Percentiles rank a stretch among this genome's conserved stretches.
phyloP scores from a whole-genome alignment of 1,139 yeast genomes.

The Dujonia santamariae region DNA sequence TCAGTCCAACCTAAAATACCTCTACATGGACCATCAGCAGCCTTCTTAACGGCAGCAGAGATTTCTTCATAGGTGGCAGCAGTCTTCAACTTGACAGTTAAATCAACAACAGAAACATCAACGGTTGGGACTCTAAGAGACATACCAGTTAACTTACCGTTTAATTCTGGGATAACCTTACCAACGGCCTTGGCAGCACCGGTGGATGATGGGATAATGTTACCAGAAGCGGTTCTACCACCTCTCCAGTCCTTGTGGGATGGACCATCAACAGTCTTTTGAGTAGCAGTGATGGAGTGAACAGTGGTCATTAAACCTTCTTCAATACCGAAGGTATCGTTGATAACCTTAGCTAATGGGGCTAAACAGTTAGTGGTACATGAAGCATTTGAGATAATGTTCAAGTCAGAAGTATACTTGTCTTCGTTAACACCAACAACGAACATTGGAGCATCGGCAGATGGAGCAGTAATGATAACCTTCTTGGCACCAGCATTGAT shows the following conservation, averaged over 20 bases:
- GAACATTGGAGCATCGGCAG: slow-evolving; percentile 77
- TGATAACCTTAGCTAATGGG: slow-evolving; percentile 72
- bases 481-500: slow-evolving; percentile 77
- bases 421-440: slow-evolving; percentile 73
- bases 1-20: slow-evolving; percentile 75
- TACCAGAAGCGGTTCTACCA: slow-evolving; percentile 79
- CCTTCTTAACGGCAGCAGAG: slow-evolving; percentile 61
- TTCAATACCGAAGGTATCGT: slow-evolving; percentile 67
- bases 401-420: slow-evolving; percentile 59
- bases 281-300: slow-evolving; percentile 80
- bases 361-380: slow-evolving; percentile 84
- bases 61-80: slow-evolving; percentile 66
- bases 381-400: slow-evolving; percentile 71
- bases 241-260: slow-evolving; percentile 88
- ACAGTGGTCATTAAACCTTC: slow-evolving; percentile 82
- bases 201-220: slow-evolving; percentile 78
- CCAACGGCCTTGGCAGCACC: slow-evolving; percentile 89
- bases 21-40: slow-evolving; percentile 60
- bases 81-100: slow-evolving; percentile 48
- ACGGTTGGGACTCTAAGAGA: slow-evolving; percentile 77
- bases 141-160: slow-evolving; percentile 79
- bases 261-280: slow-evolving; percentile 81
- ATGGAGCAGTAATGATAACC: slow-evolving; percentile 78
- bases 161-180: slow-evolving; percentile 72
- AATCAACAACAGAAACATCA: slow-evolving; percentile 59